Conservation (phyloP, 2,329 filamentous ascomycete species). For the Sporothrix luriei region DNA sequence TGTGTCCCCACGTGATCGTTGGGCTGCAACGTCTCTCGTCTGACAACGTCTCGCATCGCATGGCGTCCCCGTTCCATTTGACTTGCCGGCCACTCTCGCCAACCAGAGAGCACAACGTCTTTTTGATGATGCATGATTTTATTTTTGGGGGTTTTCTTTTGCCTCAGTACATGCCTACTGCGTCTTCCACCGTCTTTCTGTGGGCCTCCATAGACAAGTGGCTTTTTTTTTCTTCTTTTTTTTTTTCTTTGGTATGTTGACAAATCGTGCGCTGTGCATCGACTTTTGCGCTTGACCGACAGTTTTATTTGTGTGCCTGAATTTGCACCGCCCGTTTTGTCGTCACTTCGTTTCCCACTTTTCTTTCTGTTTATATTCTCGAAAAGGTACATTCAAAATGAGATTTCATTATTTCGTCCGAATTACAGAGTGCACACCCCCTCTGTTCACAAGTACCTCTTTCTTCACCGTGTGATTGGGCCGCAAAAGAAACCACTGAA, state of each 20-base stretch:
- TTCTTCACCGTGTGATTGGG: neutral
- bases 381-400: neutral
- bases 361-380: neutral
- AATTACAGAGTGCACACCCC: neutral
- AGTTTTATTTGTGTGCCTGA: neutral
- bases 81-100: constrained; percentile 12
- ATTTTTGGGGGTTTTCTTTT: neutral
- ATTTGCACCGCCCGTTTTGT: constrained; percentile 11
- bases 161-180: neutral
- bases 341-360: neutral
- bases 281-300: constrained; percentile 7
- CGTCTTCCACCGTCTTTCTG: neutral
- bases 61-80: neutral
- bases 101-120: constrained; percentile 11
- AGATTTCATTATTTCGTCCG: neutral
- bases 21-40: constrained; percentile 19
- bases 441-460: constrained; percentile 15
- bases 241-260: neutral
- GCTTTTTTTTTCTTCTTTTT: too few relatives aligned
- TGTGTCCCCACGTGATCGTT: constrained; percentile 27
- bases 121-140: neutral
- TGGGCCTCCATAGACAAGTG: neutral
- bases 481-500: neutral
- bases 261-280: constrained; percentile 20
- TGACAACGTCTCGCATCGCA: neutral